A percentile compares a stretch with the other conserved stretches of the same genome.
These are phyloP conservation scores for Corchorus capsularis DNA, from an alignment of 345 rosid genomes.

Conservation along the genomic window DNA sequence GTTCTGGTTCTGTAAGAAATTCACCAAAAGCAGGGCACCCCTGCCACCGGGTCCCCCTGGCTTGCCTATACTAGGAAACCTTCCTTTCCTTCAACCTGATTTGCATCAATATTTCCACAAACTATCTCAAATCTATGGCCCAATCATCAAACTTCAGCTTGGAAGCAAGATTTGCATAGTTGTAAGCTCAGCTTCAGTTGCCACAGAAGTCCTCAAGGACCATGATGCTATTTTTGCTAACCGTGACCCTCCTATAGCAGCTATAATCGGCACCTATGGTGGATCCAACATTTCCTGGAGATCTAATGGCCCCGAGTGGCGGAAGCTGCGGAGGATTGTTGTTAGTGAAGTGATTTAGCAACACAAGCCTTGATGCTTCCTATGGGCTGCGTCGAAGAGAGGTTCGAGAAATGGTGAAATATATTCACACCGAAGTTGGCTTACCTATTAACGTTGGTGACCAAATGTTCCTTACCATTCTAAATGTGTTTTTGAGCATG, in stretches of 20 bases:
- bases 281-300: too few relatives aligned
- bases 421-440: background rate
- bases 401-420: background rate
- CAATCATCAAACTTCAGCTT: constrained; percentile 39
- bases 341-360: too few relatives aligned
- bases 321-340: too few relatives aligned
- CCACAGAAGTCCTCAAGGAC: constrained; percentile 43
- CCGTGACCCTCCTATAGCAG: constrained; percentile 32
- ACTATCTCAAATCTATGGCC: constrained; percentile 39
- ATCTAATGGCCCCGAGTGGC: too few relatives aligned
- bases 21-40: background rate
- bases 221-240: constrained; percentile 49
- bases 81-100: constrained; percentile 47
- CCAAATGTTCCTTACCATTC: constrained; percentile 31
- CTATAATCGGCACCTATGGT: too few relatives aligned
- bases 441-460: constrained; percentile 39
- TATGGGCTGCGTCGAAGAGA: background rate
- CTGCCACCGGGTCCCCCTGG: constrained; percentile 60
- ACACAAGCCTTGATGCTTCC: background rate
- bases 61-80: constrained; percentile 50
- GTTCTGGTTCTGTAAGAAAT: background rate
- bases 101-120: constrained; percentile 45
- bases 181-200: constrained; percentile 42
- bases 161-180: constrained; percentile 44
- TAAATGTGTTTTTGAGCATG: background rate